phyloP scores from a whole-genome alignment of 805 yeast species.

The Kodamaea sagamina region DNA sequence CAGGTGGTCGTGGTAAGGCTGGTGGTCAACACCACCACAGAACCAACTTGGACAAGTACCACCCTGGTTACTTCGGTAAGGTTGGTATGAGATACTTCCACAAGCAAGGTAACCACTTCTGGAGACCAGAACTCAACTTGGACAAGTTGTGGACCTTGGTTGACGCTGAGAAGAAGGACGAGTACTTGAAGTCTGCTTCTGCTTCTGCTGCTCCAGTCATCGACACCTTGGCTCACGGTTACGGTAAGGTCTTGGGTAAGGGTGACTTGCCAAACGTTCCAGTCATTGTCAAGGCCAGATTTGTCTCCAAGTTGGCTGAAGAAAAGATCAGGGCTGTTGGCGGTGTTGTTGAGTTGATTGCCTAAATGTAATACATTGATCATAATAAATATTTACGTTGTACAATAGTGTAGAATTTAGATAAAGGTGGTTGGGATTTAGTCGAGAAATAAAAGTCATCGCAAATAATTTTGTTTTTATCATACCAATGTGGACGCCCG shows the following conservation, averaged over 20 bases:
- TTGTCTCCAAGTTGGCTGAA: slow-evolving; percentile 98
- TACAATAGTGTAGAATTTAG: slow-evolving; percentile 1
- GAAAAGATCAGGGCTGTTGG: slow-evolving; percentile 99
- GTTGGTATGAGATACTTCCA: slow-evolving; percentile 99
- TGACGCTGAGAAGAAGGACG: slow-evolving; percentile 91
- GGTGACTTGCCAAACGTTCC: slow-evolving; percentile 98
- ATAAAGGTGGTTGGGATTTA: not conserved
- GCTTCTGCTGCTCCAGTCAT: slow-evolving; percentile 96
- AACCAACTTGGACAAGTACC: slow-evolving; percentile 99
- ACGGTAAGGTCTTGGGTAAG: slow-evolving; percentile 99
- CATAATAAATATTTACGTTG: slow-evolving; percentile 14
- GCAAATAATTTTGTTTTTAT: not conserved
- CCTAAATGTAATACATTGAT: slow-evolving; percentile 53
- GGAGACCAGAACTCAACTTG: slow-evolving; percentile 97
- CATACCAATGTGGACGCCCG: not conserved
- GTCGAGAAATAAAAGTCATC: not conserved
- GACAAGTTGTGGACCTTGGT: slow-evolving; percentile 98
- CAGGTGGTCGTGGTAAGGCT: slow-evolving; percentile 99
- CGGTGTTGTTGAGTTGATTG: slow-evolving; percentile 99
- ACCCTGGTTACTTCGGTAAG: slow-evolving; percentile 99
- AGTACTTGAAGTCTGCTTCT: slow-evolving; percentile 81
- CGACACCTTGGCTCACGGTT: slow-evolving; percentile 98
- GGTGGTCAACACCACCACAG: slow-evolving; percentile 99
- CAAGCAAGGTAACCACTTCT: slow-evolving; percentile 90
- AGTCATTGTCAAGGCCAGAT: slow-evolving; percentile 99